Percentiles rank a stretch among this genome's conserved stretches.
Evolutionary conservation across 176 grass and related monocot genomes (phyloP).

Genomic region (Hyparrhenia diplandra): DNA sequence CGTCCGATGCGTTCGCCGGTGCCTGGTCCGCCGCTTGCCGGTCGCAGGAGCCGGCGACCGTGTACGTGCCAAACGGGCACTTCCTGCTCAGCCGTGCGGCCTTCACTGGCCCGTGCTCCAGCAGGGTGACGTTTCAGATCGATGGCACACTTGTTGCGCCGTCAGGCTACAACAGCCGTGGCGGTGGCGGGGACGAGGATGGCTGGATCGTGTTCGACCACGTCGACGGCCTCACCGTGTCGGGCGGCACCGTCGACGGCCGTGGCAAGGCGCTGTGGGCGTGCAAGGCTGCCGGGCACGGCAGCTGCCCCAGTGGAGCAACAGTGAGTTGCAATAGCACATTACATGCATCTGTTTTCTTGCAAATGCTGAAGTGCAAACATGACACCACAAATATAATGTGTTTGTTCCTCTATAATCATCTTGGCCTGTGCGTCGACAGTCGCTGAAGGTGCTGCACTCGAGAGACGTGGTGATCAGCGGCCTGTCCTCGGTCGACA

Average conservation of each 20-base stretch:
- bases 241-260: conserved; percentile 51
- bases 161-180: conserved; percentile 17
- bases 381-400: no score
- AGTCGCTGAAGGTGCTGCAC: conserved; percentile 51
- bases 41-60: conserved; percentile 24
- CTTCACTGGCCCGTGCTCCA: conserved; percentile 43
- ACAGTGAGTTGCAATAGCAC: conserved; percentile 12
- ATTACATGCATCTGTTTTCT: neutral
- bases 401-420: no score
- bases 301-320: conserved; percentile 37
- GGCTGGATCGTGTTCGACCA: conserved; percentile 49
- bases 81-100: conserved; percentile 32
- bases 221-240: conserved; percentile 39
- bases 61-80: conserved; percentile 44
- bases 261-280: conserved; percentile 41
- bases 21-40: conserved; percentile 47
- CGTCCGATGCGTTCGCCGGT: conserved; percentile 17
- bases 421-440: neutral
- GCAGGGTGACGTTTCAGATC: conserved; percentile 22
- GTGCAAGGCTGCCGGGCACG: conserved; percentile 33
- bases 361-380: no score
- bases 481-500: conserved; percentile 38
- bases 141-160: conserved; percentile 46
- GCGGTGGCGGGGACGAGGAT: neutral
- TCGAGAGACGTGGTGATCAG: conserved; percentile 46